Evolutionary conservation across 768 basidiomycete species (phyloP).

Genomic region (Agrocybe praecox): DNA sequence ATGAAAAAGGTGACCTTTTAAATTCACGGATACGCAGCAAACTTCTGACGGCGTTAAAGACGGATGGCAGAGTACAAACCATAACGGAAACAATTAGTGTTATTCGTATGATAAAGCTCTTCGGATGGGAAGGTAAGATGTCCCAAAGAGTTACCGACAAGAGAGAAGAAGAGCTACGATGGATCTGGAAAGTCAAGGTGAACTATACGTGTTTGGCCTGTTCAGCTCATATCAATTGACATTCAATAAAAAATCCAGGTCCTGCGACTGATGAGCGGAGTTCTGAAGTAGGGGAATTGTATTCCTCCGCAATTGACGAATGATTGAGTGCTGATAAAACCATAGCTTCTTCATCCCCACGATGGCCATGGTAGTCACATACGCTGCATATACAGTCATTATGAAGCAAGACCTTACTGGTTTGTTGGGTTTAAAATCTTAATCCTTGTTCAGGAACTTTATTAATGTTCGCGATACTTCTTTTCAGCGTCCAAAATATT

Average conservation of each 20-base stretch:
- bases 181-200: conserved; percentile 18
- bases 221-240: too few relatives aligned
- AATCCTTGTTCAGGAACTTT: too few relatives aligned
- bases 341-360: conserved; percentile 42
- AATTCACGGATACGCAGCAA: not conserved
- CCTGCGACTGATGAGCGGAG: too few relatives aligned
- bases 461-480: too few relatives aligned
- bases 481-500: conserved; percentile 53
- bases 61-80: conserved; percentile 60
- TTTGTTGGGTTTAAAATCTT: too few relatives aligned
- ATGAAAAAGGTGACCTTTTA: conserved; percentile 43
- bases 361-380: conserved; percentile 65
- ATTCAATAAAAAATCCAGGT: too few relatives aligned
- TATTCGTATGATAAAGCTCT: conserved; percentile 72
- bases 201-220: not conserved
- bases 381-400: conserved; percentile 51
- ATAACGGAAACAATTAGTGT: conserved; percentile 65
- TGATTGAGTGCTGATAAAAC: too few relatives aligned
- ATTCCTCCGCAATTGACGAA: too few relatives aligned
- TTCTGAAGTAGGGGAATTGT: too few relatives aligned
- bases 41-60: conserved; percentile 16
- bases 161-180: conserved; percentile 63
- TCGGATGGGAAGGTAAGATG: conserved; percentile 68
- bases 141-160: conserved; percentile 51
- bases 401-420: conserved; percentile 38